Percentiles rank a stretch among this genome's conserved stretches.
phyloP scores from a whole-genome alignment of 2,329 filamentous ascomycete genomes.

The Alternaria alternata region DNA sequence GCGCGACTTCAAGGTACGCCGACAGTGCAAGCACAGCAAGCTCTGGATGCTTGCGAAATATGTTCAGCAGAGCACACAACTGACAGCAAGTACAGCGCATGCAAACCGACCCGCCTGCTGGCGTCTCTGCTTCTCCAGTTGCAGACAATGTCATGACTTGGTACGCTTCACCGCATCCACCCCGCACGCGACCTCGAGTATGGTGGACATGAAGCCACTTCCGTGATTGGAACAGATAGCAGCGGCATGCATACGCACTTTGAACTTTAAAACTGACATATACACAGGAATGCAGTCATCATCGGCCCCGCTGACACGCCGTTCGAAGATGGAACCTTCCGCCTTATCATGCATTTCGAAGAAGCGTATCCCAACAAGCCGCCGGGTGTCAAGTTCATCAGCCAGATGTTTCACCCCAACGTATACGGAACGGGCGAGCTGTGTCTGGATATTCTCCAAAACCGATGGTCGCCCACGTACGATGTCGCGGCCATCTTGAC shows the following conservation, averaged over 20 bases:
- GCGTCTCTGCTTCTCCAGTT: slow-evolving; percentile 94
- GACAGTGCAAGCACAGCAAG: slow-evolving; percentile 20
- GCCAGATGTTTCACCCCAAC: slow-evolving; percentile 99
- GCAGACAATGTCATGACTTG: slow-evolving; percentile 98
- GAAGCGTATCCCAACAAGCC: slow-evolving; percentile 99
- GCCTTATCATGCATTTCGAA: slow-evolving; percentile 98
- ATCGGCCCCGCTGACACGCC: slow-evolving; percentile 96
- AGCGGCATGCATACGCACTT: neutral
- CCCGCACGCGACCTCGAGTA: slow-evolving; percentile 38
- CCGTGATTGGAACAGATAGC: neutral
- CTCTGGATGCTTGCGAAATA: slow-evolving; percentile 1
- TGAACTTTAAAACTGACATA: slow-evolving; percentile 34
- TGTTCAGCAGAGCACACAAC: slow-evolving; percentile 15
- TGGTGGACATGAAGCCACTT: neutral
- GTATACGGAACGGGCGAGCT: slow-evolving; percentile 97
- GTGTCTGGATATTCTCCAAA: slow-evolving; percentile 95
- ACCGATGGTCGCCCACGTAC: slow-evolving; percentile 98
- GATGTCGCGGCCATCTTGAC: slow-evolving; percentile 97
- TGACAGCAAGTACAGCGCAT: slow-evolving; percentile 72
- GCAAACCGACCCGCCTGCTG: slow-evolving; percentile 97
- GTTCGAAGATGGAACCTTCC: slow-evolving; percentile 97
- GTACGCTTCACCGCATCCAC: slow-evolving; percentile 58
- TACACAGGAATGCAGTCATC: slow-evolving; percentile 90
- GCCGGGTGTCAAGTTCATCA: slow-evolving; percentile 97
- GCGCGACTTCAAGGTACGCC: slow-evolving; percentile 95